Evolutionary conservation across 2,329 filamentous ascomycete species (phyloP).

Genomic region (Cladophialophora bantiana): DNA sequence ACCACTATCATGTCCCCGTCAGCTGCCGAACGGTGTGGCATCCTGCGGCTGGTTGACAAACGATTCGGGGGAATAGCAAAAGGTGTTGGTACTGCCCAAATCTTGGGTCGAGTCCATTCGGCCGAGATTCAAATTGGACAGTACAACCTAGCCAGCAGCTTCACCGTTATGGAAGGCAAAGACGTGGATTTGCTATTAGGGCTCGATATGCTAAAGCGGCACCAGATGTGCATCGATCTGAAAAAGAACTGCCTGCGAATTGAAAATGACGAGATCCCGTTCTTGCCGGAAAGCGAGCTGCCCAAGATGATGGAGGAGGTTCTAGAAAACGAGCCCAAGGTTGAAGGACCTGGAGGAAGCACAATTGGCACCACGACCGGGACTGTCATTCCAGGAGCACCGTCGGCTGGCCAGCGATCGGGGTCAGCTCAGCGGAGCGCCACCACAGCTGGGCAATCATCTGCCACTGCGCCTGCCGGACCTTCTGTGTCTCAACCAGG

Average conservation of each 20-base stretch:
- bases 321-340: slow-evolving; percentile 78
- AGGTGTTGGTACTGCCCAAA: slow-evolving; percentile 92
- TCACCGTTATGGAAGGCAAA: slow-evolving; percentile 99
- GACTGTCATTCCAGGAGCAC: slow-evolving; percentile 53
- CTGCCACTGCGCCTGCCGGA: slow-evolving; percentile 32
- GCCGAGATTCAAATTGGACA: slow-evolving; percentile 93
- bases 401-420: slow-evolving; percentile 3
- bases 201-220: slow-evolving; percentile 94
- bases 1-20: slow-evolving; percentile 98
- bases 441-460: slow-evolving; percentile 34
- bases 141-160: slow-evolving; percentile 88
- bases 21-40: slow-evolving; percentile 89
- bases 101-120: slow-evolving; percentile 92
- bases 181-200: slow-evolving; percentile 91
- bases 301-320: slow-evolving; percentile 78
- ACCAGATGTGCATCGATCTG: slow-evolving; percentile 92
- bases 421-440: slow-evolving; percentile 19
- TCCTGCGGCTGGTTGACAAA: slow-evolving; percentile 93
- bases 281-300: slow-evolving; percentile 91
- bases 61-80: slow-evolving; percentile 90
- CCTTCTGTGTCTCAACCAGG: slow-evolving; percentile 27
- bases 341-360: slow-evolving; percentile 86
- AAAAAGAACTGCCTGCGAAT: slow-evolving; percentile 85
- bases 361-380: slow-evolving; percentile 85
- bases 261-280: slow-evolving; percentile 84